These are phyloP conservation scores for Podaxis rugospora DNA, from an alignment of 768 basidiomycete genomes.

Conservation along the genomic window DNA sequence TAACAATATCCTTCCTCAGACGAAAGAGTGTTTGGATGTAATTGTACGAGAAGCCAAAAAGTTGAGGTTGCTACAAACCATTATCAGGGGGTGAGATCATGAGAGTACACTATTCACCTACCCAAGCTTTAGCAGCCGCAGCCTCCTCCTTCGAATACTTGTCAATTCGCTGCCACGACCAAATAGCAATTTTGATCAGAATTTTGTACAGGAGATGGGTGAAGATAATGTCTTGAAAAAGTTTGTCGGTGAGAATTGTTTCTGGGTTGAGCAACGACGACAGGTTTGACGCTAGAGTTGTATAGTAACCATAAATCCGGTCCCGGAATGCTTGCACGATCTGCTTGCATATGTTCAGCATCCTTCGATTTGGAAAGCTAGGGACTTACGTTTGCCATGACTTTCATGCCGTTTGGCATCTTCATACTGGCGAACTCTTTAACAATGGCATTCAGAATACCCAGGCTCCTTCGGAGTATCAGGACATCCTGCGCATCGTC, in stretches of 20 bases:
- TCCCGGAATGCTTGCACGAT: slow-evolving; percentile 50
- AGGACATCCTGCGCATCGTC: slow-evolving; percentile 42
- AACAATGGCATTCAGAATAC: slow-evolving; percentile 58
- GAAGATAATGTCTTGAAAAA: slow-evolving; percentile 40
- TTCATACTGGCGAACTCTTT: slow-evolving; percentile 71
- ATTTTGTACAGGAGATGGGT: slow-evolving; percentile 75
- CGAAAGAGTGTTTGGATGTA: slow-evolving; percentile 54
- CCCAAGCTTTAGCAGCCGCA: slow-evolving; percentile 49
- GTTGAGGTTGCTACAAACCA: slow-evolving; percentile 44
- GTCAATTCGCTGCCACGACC: slow-evolving; percentile 61
- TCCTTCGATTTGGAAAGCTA: neutral
- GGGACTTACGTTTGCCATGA: slow-evolving; percentile 53
- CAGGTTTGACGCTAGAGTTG: slow-evolving; percentile 40
- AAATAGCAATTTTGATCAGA: slow-evolving; percentile 62
- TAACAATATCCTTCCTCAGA: slow-evolving; percentile 51
- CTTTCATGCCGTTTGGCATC: slow-evolving; percentile 62
- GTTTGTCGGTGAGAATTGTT: slow-evolving; percentile 35
- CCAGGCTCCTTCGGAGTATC: slow-evolving; percentile 54
- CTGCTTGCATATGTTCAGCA: slow-evolving; percentile 25
- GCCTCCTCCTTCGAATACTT: slow-evolving; percentile 39
- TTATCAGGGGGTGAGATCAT: slow-evolving; percentile 4
- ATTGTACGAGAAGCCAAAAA: slow-evolving; percentile 56
- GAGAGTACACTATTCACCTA: slow-evolving; percentile 22
- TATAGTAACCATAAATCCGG: slow-evolving; percentile 60
- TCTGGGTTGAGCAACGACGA: slow-evolving; percentile 33